Percentiles rank a stretch among this genome's conserved stretches.
phyloP scores from a whole-genome alignment of 2,329 filamentous ascomycete genomes.

The Blumeriella jaapii region DNA sequence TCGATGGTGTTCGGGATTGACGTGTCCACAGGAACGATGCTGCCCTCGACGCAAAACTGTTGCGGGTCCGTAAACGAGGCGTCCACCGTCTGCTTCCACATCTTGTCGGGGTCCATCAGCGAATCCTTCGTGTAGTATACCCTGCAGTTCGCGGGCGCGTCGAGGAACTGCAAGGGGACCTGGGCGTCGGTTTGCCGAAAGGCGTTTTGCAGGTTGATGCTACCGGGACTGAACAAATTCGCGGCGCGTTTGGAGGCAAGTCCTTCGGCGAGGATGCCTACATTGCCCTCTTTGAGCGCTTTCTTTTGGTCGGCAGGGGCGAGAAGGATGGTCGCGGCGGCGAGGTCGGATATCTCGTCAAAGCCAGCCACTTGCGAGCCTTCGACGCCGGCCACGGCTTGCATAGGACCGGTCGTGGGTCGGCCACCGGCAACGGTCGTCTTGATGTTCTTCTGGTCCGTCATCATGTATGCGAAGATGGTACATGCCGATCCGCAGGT shows the following conservation, averaged over 20 bases:
- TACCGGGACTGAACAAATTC: not conserved
- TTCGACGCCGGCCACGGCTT: conserved; percentile 7
- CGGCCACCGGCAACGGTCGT: conserved; percentile 36
- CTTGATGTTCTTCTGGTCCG: conserved; percentile 42
- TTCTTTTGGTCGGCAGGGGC: conserved; percentile 1
- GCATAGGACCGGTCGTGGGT: conserved; percentile 8
- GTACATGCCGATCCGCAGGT: conserved; percentile 8
- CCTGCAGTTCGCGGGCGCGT: conserved; percentile 7
- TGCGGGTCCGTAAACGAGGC: conserved; percentile 2
- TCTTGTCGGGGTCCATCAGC: not conserved
- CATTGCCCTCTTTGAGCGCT: not conserved
- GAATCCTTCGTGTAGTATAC: conserved; percentile 8
- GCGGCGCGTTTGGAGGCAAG: conserved; percentile 1
- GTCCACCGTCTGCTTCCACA: conserved; percentile 4
- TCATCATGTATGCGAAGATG: conserved; percentile 8
- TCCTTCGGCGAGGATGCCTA: not conserved
- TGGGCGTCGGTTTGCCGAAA: conserved; percentile 2
- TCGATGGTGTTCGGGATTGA: not conserved
- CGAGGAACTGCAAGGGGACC: conserved; percentile 8
- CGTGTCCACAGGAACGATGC: not conserved
- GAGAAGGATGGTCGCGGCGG: not conserved
- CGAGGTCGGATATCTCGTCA: not conserved
- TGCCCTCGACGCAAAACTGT: conserved; percentile 3
- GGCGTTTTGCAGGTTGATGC: conserved; percentile 1
- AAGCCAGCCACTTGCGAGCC: conserved; percentile 7